Evolutionary conservation across 352 stramenopile genomes (phyloP), one percentile per base, ranked within the genome.

Genomic region (Phytophthora rubi): DNA sequence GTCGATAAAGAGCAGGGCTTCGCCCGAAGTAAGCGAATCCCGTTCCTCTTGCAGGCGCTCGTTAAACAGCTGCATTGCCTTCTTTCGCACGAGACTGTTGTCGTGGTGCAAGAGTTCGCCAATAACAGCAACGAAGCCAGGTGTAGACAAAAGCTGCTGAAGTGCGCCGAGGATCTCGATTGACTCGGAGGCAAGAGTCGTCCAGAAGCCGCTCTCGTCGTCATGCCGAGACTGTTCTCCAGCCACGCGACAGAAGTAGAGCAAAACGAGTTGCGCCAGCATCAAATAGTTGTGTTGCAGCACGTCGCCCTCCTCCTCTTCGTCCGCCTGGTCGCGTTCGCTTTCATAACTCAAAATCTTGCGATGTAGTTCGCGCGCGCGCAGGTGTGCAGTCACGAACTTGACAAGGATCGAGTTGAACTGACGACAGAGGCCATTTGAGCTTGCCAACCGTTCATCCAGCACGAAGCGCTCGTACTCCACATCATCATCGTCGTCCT

Each of bases 1-100:
- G 53, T 97, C 90, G 13, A 97, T 82, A 59, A 95, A 96, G 8
- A 96, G 70, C 52, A 95, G 68, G 67, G 86, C 79, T 65, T 97
- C 90, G 23, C 86, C 86, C 7, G 76, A 76, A 8, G 82, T 82
- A 3, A 97, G 59, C 33, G 82, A 78, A 9, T 67, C 68, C 15
- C 86, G 82, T 45, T 93, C 80, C 21, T 89, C 83, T 26, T 94
- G 81, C 2, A 97, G 77, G 7, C 88, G 87, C 54, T 94, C 89
- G 62, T 95, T 96, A 55, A 97, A 94, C 15, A 97, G 73, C 73
- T 95, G 86, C 83, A 97, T 93, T 5, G 90, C 90, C 65, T 93
- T 93, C 70, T 94, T 93, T 30, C 90, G 90, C 51, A 97, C 86
- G n/a, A 94, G 65, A 23, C 82, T 88, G 63, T 93, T 93, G 42